Percentiles rank a stretch among this genome's conserved stretches.
phyloP scores from a whole-genome alignment of 139 green algal species.

The Ettlia oleoabundans region DNA sequence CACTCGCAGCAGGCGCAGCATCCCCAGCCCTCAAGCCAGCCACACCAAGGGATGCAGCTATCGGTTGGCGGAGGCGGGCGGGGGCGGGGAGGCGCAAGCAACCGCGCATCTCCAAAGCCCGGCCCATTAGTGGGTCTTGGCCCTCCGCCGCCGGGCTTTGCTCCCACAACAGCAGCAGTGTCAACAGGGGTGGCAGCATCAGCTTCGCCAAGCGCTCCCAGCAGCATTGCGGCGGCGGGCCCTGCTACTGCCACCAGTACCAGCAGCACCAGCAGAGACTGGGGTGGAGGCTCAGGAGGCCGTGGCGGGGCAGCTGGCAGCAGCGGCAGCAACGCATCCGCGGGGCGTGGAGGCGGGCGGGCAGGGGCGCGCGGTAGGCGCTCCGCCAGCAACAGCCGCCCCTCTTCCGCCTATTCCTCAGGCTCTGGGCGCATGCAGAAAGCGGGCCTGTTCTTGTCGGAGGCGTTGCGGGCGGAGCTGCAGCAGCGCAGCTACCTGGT shows the following conservation, averaged over 20 bases:
- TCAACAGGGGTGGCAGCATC: neutral
- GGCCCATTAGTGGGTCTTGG: neutral
- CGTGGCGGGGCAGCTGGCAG: neutral
- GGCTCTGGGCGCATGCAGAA: slow-evolving; percentile 50
- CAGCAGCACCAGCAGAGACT: neutral
- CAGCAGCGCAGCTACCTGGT: slow-evolving; percentile 70
- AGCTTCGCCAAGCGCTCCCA: no score
- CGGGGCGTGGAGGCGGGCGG: slow-evolving; percentile 19
- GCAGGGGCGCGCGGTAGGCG: neutral
- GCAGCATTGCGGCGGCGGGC: neutral
- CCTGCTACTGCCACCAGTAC: neutral
- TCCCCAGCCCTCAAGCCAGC: neutral
- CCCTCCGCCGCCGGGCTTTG: neutral
- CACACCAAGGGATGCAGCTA: neutral
- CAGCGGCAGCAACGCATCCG: neutral
- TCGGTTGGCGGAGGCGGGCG: neutral
- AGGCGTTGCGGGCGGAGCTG: slow-evolving; percentile 78
- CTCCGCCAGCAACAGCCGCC: neutral
- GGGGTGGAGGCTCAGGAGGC: neutral
- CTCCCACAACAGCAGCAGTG: neutral
- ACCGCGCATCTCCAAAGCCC: neutral
- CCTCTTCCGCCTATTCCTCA: slow-evolving; percentile 28
- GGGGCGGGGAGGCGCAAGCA: neutral
- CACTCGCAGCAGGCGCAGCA: neutral
- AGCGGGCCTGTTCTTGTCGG: slow-evolving; percentile 63